These are phyloP conservation scores for Lenzites betulinus DNA, from an alignment of 768 basidiomycete species.

Conservation along the genomic window DNA sequence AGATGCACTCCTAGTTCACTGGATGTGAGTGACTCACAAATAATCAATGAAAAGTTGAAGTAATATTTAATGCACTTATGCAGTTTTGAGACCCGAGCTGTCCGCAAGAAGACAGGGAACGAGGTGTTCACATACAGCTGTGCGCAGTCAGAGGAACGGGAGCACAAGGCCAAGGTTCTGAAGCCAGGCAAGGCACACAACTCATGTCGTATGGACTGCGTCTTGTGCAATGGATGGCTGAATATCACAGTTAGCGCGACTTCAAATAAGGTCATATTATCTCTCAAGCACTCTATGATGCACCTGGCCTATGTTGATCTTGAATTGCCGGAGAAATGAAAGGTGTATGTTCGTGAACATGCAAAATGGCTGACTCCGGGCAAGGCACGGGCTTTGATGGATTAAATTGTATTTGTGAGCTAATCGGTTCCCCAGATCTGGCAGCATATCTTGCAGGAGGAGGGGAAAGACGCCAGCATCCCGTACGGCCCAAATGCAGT, in stretches of 20 bases:
- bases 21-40: no score
- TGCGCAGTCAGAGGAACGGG: no score
- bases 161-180: no score
- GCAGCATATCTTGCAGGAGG: not conserved
- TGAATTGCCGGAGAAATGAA: conserved; percentile 14
- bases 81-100: no score
- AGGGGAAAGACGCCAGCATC: not conserved
- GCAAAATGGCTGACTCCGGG: not conserved
- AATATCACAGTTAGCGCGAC: not conserved
- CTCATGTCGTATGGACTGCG: no score
- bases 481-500: not conserved
- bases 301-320: conserved; percentile 10
- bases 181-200: no score
- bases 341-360: conserved; percentile 10
- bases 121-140: no score
- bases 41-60: no score
- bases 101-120: no score
- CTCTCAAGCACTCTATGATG: not conserved
- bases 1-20: no score
- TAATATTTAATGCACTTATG: no score
- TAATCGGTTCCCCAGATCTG: not conserved
- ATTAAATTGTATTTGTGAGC: not conserved
- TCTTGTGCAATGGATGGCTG: conserved; percentile 22
- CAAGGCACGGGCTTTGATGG: not conserved
- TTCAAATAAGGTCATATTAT: not conserved